Percentiles rank a stretch among this genome's conserved stretches.
These are phyloP conservation scores for Dipteronia sinensis DNA, from an alignment of 345 rosid species.

Conservation along the genomic window DNA sequence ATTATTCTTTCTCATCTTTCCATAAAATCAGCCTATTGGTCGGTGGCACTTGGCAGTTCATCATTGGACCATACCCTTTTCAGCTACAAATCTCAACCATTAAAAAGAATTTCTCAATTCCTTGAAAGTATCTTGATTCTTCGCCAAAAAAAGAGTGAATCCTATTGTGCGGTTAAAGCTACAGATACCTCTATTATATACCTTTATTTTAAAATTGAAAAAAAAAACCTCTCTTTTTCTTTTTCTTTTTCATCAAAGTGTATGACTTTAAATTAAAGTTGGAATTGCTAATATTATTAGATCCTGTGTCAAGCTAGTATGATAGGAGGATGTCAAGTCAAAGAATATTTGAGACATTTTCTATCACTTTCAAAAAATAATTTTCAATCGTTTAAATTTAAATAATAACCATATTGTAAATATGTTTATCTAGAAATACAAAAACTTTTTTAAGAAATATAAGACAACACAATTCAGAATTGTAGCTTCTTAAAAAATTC, in stretches of 20 bases:
- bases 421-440: too few relatives aligned
- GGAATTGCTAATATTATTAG: not conserved
- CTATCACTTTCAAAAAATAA: not conserved
- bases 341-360: not conserved
- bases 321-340: not conserved
- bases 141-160: not conserved
- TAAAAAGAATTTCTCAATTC: conserved; percentile 14
- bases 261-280: not conserved
- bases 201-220: not conserved
- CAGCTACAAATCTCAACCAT: conserved; percentile 6
- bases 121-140: conserved; percentile 10
- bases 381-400: not conserved
- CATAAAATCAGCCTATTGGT: not conserved
- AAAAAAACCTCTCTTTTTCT: too few relatives aligned
- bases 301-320: not conserved
- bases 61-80: conserved; percentile 3
- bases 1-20: conserved; percentile 9
- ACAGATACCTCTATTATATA: not conserved
- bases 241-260: not conserved
- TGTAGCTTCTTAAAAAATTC: too few relatives aligned
- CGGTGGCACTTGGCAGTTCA: conserved; percentile 26
- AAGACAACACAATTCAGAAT: too few relatives aligned
- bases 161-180: not conserved
- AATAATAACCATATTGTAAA: too few relatives aligned
- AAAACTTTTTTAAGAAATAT: too few relatives aligned